These are phyloP conservation scores for Leishmania major DNA, from an alignment of 208 protist genomes.

Conservation along the genomic window DNA sequence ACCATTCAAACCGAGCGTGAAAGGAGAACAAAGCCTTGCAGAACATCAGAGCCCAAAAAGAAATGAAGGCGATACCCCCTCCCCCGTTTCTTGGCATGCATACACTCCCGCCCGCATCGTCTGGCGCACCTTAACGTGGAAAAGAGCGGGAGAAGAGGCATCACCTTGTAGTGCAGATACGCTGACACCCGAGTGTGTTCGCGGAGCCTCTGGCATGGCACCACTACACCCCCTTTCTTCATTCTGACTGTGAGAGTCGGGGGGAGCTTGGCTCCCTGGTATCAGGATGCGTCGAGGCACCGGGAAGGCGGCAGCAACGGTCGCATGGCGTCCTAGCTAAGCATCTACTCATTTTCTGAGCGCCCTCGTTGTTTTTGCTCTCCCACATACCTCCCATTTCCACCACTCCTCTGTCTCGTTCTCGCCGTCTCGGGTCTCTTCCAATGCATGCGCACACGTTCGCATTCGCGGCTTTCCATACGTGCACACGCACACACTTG, in stretches of 20 bases:
- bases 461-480: background rate
- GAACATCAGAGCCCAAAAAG: background rate
- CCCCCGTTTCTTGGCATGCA: background rate
- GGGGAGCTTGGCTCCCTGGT: background rate
- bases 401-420: background rate
- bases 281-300: background rate
- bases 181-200: background rate
- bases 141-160: background rate
- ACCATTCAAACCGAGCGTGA: background rate
- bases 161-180: background rate
- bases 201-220: background rate
- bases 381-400: background rate
- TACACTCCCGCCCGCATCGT: background rate
- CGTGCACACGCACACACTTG: background rate
- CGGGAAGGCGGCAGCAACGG: background rate
- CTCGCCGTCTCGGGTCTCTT: background rate
- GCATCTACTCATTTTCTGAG: background rate
- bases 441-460: background rate
- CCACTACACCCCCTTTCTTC: background rate
- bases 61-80: background rate
- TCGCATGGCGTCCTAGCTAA: background rate
- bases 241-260: background rate
- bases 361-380: too few relatives aligned
- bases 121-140: background rate
- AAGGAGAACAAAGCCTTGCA: background rate